Conservation (phyloP, 192 early-diverging fungal genomes). For the Dimargaris cristalligena region DNA sequence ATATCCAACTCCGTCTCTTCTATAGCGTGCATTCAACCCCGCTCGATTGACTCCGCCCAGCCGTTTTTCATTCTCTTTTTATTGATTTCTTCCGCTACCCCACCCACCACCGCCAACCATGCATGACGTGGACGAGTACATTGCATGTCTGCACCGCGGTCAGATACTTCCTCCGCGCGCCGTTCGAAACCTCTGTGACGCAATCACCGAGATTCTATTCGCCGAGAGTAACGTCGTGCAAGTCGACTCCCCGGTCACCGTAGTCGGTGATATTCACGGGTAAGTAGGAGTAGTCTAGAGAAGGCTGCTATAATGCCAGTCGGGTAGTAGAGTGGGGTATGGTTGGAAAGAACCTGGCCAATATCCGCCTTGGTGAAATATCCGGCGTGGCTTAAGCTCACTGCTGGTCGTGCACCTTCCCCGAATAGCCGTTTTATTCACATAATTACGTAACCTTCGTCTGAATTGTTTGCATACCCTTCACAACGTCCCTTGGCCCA, state of each 20-base stretch:
- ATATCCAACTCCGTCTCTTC: too few species aligned
- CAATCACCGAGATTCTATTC: constrained; percentile 58
- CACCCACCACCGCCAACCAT: too few species aligned
- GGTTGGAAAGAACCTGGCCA: too few species aligned
- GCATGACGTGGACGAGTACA: constrained; percentile 4
- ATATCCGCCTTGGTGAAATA: too few species aligned
- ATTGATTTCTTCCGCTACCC: too few species aligned
- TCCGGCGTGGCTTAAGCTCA: too few species aligned
- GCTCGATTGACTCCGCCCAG: too few species aligned
- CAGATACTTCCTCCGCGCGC: background rate
- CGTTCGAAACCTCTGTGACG: constrained; percentile 63
- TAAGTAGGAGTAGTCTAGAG: constrained; percentile 15
- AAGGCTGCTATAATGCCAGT: too few species aligned
- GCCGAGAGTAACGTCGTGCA: constrained; percentile 61
- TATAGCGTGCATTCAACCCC: too few species aligned
- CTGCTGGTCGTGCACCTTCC: too few species aligned
- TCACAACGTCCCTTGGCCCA: background rate
- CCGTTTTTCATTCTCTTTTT: too few species aligned
- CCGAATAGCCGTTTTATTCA: background rate
- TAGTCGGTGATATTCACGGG: constrained; percentile 72
- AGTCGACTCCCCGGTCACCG: constrained; percentile 60
- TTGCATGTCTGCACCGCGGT: background rate
- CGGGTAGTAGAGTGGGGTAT: too few species aligned
- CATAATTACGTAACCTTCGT: background rate
- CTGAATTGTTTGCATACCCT: background rate